Conservation (phyloP, 1,139 yeast genomes). For the Hyphopichia burtonii region DNA sequence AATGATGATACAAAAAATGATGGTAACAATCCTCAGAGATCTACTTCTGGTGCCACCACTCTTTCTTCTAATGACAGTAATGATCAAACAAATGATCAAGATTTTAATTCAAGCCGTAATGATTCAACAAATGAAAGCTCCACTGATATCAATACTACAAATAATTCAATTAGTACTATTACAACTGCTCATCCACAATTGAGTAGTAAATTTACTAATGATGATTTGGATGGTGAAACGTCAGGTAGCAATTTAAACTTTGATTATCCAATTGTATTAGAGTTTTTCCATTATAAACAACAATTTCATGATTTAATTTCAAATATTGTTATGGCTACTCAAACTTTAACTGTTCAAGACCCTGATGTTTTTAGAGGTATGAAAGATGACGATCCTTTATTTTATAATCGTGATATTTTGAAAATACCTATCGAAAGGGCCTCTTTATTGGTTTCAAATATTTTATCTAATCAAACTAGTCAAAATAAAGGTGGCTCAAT, state of each 20-base stretch:
- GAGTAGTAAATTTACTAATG: background rate
- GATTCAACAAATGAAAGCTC: background rate
- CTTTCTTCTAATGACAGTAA: background rate
- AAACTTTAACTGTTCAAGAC: slow-evolving; percentile 67
- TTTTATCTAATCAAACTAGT: slow-evolving; percentile 45
- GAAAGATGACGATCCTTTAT: slow-evolving; percentile 52
- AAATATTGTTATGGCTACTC: slow-evolving; percentile 65
- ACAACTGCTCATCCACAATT: background rate
- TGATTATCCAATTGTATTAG: slow-evolving; percentile 65
- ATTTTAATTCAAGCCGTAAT: background rate
- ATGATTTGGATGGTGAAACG: background rate
- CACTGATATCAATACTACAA: background rate
- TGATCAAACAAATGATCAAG: background rate
- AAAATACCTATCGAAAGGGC: slow-evolving; percentile 50
- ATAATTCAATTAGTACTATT: background rate
- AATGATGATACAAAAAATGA: background rate
- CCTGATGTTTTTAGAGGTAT: slow-evolving; percentile 70
- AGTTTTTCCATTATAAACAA: slow-evolving; percentile 76
- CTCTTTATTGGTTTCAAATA: slow-evolving; percentile 45
- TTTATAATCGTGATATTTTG: slow-evolving; percentile 40
- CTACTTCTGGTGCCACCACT: background rate
- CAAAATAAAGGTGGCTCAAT: slow-evolving; percentile 43
- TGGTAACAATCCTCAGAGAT: background rate
- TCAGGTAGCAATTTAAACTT: slow-evolving; percentile 31
- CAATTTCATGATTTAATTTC: slow-evolving; percentile 63